Evolutionary conservation across 495 filamentous ascomycete genomes (phyloP), one percentile per base, ranked within the genome.

Genomic region (Xylaria scruposa): DNA sequence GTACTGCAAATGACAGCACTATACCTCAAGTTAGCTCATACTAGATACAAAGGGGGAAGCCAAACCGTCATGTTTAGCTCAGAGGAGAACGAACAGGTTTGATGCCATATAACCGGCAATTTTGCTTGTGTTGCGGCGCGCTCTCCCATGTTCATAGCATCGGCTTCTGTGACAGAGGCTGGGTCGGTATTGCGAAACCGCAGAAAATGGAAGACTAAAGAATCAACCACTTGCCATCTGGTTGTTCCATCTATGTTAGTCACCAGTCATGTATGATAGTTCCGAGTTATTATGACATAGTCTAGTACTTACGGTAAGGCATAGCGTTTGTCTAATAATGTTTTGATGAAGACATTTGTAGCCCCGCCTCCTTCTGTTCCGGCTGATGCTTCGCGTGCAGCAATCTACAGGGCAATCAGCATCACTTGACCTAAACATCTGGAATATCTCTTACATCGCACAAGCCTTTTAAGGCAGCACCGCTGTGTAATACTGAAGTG

Each of bases 251-350:
- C 40, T 36, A 46, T 19, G 21, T n/a, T 29, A 67, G 47, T 42
- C 10, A 51, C 21, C 38, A 0, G 36, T 40, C 24, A 54, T 64
- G 70, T 56, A 24, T 59, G 54, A n/a, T 13, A 1, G 13, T 42
- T 13, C 42, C 19, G 42, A 46, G 15, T 2, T 17, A 4, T 46
- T 46, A 46, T 15, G 42, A 17, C 42, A 3, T 46, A 17, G 42
- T 1, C 4, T 4, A 46, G 24, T 19, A 67, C 70, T 58, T 73
- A 81, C 40, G 96, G 96, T 26, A 99, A 86, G 1, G 96, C 96
- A 74, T 99, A 98, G 76, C 94, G 94, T 87, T 99, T 99, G 83
- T 98, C 95, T 13, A 99, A 83, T 65, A 99, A 89, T 21, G 91
- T 89, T 71, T 92, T 91, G 79, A 99, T 97, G 83, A 98, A 95